A percentile compares a stretch with the other conserved stretches of the same genome.
Evolutionary conservation across 768 basidiomycete species (phyloP).

Genomic region (Chalciporus pseudorubinellus): DNA sequence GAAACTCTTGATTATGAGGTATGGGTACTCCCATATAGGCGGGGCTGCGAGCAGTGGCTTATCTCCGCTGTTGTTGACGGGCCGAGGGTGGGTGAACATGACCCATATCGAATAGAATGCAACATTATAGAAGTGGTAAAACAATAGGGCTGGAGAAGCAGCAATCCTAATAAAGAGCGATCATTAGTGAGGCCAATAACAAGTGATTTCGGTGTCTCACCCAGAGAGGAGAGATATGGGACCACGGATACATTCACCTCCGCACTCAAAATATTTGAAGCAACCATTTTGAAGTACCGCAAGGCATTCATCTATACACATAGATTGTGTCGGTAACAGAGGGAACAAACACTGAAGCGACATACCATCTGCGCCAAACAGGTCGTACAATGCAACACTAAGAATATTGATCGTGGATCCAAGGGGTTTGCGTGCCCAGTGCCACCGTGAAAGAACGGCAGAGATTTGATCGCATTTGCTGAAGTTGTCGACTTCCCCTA

Average conservation of each 20-base stretch:
- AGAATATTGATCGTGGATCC: constrained; percentile 89
- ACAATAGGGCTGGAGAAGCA: constrained; percentile 76
- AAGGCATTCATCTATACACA: constrained; percentile 55
- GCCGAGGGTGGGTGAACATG: constrained; percentile 67
- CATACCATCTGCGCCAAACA: constrained; percentile 92
- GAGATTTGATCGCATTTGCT: constrained; percentile 53
- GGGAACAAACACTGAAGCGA: neutral
- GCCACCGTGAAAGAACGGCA: constrained; percentile 64
- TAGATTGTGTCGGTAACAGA: constrained; percentile 1
- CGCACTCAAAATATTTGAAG: constrained; percentile 95
- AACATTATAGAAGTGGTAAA: constrained; percentile 92
- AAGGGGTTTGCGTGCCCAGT: constrained; percentile 82
- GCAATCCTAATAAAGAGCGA: constrained; percentile 50
- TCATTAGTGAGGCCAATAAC: neutral
- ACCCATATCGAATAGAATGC: constrained; percentile 94
- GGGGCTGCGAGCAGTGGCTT: constrained; percentile 45
- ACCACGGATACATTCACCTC: constrained; percentile 83
- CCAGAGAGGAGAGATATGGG: constrained; percentile 90
- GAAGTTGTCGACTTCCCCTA: constrained; percentile 44
- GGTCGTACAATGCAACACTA: constrained; percentile 88
- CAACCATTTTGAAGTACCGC: constrained; percentile 75
- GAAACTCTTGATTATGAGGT: constrained; percentile 55
- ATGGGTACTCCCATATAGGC: constrained; percentile 63
- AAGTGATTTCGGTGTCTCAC: constrained; percentile 42
- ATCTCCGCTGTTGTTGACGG: constrained; percentile 16